phyloP scores from a whole-genome alignment of 441 rosid genomes.

The Pelargonium cotyledonis region DNA sequence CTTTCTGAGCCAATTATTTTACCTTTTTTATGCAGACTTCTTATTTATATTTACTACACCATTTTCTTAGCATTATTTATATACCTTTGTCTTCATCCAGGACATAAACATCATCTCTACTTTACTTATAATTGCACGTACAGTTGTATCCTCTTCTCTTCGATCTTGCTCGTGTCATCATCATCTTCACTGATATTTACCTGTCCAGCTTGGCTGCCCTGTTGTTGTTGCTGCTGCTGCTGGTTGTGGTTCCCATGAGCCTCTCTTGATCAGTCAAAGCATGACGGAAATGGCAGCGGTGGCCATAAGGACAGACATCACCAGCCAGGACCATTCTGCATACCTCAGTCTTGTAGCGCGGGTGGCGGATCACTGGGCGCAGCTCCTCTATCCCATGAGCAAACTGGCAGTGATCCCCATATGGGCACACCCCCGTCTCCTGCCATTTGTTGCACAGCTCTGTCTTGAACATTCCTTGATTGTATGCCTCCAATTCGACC shows the following conservation, averaged over 20 bases:
- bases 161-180: no score
- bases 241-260: conserved; percentile 13
- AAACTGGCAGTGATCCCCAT: conserved; percentile 58
- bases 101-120: no score
- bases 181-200: conserved; percentile 16
- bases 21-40: no score
- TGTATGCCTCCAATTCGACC: no score
- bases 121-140: no score
- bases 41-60: no score
- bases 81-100: no score
- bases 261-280: no score
- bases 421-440: conserved; percentile 58
- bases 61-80: no score
- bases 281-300: no score
- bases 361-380: conserved; percentile 65
- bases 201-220: conserved; percentile 27
- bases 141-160: no score
- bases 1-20: no score
- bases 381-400: conserved; percentile 64
- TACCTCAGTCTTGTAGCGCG: conserved; percentile 71
- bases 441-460: conserved; percentile 77
- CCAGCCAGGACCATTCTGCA: conserved; percentile 69
- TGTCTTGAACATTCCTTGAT: conserved; percentile 63
- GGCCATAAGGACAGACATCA: conserved; percentile 46
- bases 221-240: conserved; percentile 9